Evolutionary conservation across 164 flowering plant species (phyloP), one percentile per base, ranked within the genome.

Genomic region (Akebia trifoliata): DNA sequence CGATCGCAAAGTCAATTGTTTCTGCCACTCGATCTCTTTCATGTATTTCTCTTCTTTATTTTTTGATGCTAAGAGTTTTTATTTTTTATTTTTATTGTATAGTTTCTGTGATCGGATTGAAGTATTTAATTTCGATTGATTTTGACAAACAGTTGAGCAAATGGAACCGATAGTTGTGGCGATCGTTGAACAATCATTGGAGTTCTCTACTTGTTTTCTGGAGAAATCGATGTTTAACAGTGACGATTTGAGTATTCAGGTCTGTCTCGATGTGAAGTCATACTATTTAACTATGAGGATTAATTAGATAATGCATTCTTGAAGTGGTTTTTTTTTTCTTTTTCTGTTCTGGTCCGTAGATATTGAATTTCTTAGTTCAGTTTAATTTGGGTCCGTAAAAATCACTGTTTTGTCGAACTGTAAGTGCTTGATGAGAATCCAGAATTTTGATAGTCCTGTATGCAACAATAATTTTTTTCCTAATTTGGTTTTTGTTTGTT

Each of bases 221-320:
- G 96, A 88, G 78, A 82, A 64, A 49, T 72, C 67, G 21, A 60
- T 60, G 38, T 34, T 62, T 44, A 59, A 39, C 24, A 49, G 57
- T 11, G 84, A 81, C 55, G 87, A 78, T 66, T 67, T 68, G 30
- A 69, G 65, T 50, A 51, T 65, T 24, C 86, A 88, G 96, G 96
- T 87, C 61, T 57, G 73, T 56, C 2, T 21, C 56, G 69, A 30
- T 64, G 75, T 65, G 10, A n/a, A n/a, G n/a, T n/a, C n/a, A n/a
- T n/a, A n/a, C n/a, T n/a, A n/a, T n/a, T n/a, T n/a, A n/a, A n/a
- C n/a, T n/a, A n/a, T n/a, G n/a, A n/a, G n/a, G n/a, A n/a, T n/a
- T n/a, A n/a, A n/a, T n/a, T n/a, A n/a, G 8, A 26, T 56, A 4
- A 12, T 54, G 6, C 21, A 29, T 54, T 30, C 22, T 4, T 12